phyloP scores from a whole-genome alignment of 148 eudicot species.

The Heliosperma pusillum region DNA sequence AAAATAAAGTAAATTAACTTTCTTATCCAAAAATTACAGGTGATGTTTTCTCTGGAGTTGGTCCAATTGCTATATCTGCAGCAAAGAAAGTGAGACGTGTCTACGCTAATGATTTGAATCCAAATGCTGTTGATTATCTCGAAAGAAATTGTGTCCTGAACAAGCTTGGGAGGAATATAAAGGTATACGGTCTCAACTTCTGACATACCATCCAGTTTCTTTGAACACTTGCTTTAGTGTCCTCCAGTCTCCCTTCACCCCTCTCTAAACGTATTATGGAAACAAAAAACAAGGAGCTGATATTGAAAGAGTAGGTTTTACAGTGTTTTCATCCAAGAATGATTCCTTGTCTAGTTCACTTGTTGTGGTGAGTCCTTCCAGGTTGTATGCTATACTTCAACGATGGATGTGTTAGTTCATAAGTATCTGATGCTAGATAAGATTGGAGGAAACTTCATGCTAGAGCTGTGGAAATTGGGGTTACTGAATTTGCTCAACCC shows the following conservation, averaged over 20 bases:
- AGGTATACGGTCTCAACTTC: constrained; percentile 37
- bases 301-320: not conserved
- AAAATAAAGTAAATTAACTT: not conserved
- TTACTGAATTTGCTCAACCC: not conserved
- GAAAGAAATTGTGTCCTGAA: constrained; percentile 72
- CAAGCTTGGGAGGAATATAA: constrained; percentile 83
- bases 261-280: not conserved
- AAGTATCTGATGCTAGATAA: not conserved
- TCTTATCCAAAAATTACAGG: constrained; percentile 39
- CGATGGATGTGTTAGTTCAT: not conserved
- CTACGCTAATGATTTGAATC: constrained; percentile 93
- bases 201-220: not conserved
- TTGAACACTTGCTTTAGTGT: not conserved
- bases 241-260: not conserved
- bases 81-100: constrained; percentile 87
- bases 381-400: not conserved
- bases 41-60: constrained; percentile 97
- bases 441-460: not conserved
- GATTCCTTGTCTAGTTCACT: not conserved
- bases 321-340: not conserved
- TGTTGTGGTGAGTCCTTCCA: not conserved
- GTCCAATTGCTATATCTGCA: constrained; percentile 93
- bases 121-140: constrained; percentile 77
- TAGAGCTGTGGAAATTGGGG: not conserved
- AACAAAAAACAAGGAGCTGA: not conserved